These are phyloP conservation scores for Hylodesmum podocarpum DNA, from an alignment of 306 rosid genomes.

Conservation along the genomic window DNA sequence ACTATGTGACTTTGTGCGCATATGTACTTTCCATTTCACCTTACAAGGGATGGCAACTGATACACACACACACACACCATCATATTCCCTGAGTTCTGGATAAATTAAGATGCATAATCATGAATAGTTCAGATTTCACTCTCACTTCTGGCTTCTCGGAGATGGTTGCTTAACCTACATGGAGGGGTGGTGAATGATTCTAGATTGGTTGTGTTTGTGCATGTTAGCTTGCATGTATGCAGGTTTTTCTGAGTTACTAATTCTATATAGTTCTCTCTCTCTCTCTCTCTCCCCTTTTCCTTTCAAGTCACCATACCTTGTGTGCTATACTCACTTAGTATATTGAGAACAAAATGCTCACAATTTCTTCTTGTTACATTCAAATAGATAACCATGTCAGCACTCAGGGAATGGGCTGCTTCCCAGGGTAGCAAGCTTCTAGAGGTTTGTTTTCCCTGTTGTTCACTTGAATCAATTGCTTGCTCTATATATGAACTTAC, in stretches of 20 bases:
- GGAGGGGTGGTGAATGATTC: not conserved
- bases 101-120: constrained; percentile 14
- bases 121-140: not conserved
- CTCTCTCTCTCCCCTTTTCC: not conserved
- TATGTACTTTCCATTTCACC: not conserved
- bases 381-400: constrained; percentile 94
- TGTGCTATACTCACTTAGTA: not conserved
- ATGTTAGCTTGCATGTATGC: constrained; percentile 18
- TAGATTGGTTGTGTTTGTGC: constrained; percentile 5
- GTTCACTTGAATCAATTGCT: constrained; percentile 12
- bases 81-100: not conserved
- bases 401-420: constrained; percentile 99
- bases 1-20: not conserved
- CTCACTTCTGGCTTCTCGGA: not conserved
- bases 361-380: constrained; percentile 28
- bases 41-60: not conserved
- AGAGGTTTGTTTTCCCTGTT: constrained; percentile 65
- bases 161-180: not conserved
- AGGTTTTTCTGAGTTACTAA: not conserved
- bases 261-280: not conserved
- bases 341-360: constrained; percentile 22
- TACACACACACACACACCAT: not conserved
- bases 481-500: not conserved
- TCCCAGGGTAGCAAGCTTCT: constrained; percentile 77
- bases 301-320: constrained; percentile 10